Base-by-base conservation (phyloP, 2,329 filamentous ascomycete genomes). In the Fusarium equiseti region DNA sequence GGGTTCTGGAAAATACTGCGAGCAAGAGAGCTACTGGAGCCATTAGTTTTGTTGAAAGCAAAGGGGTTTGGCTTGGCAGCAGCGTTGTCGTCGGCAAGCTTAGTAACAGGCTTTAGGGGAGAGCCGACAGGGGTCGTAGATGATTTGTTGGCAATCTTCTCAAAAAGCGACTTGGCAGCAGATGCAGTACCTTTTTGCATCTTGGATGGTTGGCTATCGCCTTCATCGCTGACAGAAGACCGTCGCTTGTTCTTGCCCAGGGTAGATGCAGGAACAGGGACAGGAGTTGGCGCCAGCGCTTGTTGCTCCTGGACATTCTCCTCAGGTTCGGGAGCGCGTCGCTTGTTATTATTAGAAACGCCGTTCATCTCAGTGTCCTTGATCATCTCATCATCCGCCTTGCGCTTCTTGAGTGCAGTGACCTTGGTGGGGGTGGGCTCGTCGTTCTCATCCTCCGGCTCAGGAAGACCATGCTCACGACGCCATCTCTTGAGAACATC, bases 401-500 rank as follows among this genome's bases (percentile, higher is more conserved):
- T 89, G 66, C 88, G 86, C 81, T 90, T 90, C 68, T 84, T 83
- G 11, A 79, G 76, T 13, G 79, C 77, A 4, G 79, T 77, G 11
- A 73, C 56, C 69, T 81, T 81, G 15, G 76, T 75, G 7, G 80
- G 76, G 16, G 77, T 79, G 11, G 75, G 72, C 22, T 76, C 68
- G 3, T 74, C 65, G 10, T 78, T 76, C 46, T 87, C 83, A 12
- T 86, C 84, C 55, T 85, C 83, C 1, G 82, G 80, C 29, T 85
- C 83, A 12, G 86, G 84, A 24, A 90, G 81, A 32, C 85, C 85
- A 71, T 89, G 84, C 59, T 86, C 85, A 44, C 84, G 79, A 74
- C 87, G 85, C 88, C 88, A 90, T 72, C 86, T 86, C 77, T 85
- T 87, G 57, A 89, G 81, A 11, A 88, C 82, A 42, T 88, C 86